These are phyloP conservation scores for Ustilago crameri DNA, from an alignment of 1,284 basidiomycete genomes.

Conservation along the genomic window DNA sequence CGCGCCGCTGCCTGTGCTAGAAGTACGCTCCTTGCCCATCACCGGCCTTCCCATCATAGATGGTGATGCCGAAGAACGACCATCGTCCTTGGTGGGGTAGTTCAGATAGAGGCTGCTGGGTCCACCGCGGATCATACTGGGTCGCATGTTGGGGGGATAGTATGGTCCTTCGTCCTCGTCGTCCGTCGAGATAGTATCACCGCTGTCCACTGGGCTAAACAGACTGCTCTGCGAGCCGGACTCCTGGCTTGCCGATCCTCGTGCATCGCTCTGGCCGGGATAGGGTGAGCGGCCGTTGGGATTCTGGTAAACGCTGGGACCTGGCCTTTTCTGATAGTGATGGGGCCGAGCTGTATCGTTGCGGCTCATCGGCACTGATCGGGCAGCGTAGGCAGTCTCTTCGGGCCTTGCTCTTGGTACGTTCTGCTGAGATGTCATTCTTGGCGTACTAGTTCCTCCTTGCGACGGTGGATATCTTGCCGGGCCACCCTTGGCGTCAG, in stretches of 20 bases:
- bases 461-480: constrained; percentile 4
- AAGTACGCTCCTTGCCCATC: constrained; percentile 30
- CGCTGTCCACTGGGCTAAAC: constrained; percentile 54
- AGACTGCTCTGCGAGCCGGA: constrained; percentile 46
- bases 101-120: constrained; percentile 51
- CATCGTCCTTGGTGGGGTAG: constrained; percentile 28
- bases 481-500: constrained; percentile 26
- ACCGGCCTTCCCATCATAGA: constrained; percentile 19
- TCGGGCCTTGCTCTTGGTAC: constrained; percentile 17
- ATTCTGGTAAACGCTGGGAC: constrained; percentile 32
- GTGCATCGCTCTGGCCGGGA: constrained; percentile 24
- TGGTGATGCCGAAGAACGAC: constrained; percentile 24
- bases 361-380: constrained; percentile 38
- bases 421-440: constrained; percentile 26
- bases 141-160: constrained; percentile 46
- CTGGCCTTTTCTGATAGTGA: constrained; percentile 48
- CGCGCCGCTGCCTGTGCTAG: constrained; percentile 29
- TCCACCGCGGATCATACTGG: constrained; percentile 51
- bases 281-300: constrained; percentile 26
- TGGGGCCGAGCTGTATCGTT: constrained; percentile 45
- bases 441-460: constrained; percentile 24
- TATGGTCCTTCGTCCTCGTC: constrained; percentile 57
- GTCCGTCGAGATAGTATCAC: constrained; percentile 51
- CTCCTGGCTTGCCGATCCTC: constrained; percentile 38
- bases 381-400: constrained; percentile 19